Evolutionary conservation across 106 monocot species (phyloP).

Genomic region (Phalaenopsis aphrodite): DNA sequence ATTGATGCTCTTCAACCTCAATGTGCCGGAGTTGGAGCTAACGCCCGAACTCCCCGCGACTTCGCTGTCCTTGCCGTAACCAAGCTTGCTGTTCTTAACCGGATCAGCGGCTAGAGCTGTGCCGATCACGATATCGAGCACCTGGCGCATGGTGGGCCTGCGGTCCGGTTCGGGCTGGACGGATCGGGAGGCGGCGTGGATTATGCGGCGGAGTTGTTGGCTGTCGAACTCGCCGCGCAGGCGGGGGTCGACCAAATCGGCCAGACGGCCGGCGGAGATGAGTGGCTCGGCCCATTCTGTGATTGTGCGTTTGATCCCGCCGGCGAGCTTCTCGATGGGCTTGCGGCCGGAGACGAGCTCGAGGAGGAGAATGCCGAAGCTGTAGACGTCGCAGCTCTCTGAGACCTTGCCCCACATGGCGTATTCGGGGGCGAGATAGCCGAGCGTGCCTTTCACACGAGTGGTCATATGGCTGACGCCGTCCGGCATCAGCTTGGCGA

Average conservation of each 20-base stretch:
- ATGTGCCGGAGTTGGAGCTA: background rate
- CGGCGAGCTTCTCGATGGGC: conserved; percentile 42
- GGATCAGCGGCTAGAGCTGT: background rate
- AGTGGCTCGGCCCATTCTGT: conserved; percentile 52
- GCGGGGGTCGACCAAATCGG: conserved; percentile 31
- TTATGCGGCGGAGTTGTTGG: conserved; percentile 9
- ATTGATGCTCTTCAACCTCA: conserved; percentile 1
- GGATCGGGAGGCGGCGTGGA: conserved; percentile 23
- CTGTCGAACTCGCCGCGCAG: conserved; percentile 11
- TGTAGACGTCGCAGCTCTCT: conserved; percentile 37
- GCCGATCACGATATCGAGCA: conserved; percentile 18
- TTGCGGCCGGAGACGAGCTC: conserved; percentile 45
- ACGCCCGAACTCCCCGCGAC: background rate
- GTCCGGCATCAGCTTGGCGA: conserved; percentile 35
- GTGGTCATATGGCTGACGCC: conserved; percentile 36
- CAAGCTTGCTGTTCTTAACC: background rate
- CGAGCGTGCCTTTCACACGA: conserved; percentile 29
- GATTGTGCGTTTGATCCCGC: conserved; percentile 24
- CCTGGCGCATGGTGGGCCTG: conserved; percentile 30
- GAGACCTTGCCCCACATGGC: conserved; percentile 41
- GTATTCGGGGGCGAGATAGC: conserved; percentile 38
- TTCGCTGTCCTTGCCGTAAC: background rate
- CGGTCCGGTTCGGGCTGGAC: conserved; percentile 16
- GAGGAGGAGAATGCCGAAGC: conserved; percentile 48
- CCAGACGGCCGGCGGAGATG: conserved; percentile 12